phyloP scores from a whole-genome alignment of 768 basidiomycete species.

The Boletus fagicola region DNA sequence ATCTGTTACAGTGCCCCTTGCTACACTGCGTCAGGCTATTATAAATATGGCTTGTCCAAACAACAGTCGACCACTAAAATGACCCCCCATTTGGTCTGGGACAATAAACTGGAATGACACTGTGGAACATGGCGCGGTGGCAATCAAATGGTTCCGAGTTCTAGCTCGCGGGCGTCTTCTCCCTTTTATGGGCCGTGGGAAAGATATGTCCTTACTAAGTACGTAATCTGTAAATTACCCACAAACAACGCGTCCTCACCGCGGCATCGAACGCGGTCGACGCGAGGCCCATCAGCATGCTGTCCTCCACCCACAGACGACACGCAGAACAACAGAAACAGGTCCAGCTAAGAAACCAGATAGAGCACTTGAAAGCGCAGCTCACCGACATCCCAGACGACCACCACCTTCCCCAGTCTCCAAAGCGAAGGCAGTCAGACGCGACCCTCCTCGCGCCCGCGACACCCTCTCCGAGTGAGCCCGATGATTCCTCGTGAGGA shows the following conservation, averaged over 20 bases:
- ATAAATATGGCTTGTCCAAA: constrained; percentile 4
- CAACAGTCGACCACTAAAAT: background rate
- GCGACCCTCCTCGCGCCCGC: constrained; percentile 42
- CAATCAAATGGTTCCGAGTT: constrained; percentile 13
- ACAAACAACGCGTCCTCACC: constrained; percentile 26
- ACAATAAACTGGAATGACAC: constrained; percentile 10
- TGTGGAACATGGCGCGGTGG: constrained; percentile 7
- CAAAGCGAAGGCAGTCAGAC: constrained; percentile 48
- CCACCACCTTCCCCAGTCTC: constrained; percentile 31
- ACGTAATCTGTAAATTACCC: constrained; percentile 15
- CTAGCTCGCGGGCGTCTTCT: background rate
- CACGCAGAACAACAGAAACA: constrained; percentile 42
- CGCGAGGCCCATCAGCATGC: constrained; percentile 40
- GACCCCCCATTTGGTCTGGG: background rate
- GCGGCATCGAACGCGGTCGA: constrained; percentile 18
- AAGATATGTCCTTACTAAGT: constrained; percentile 9
- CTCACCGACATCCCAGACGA: constrained; percentile 39
- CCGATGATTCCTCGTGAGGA: background rate
- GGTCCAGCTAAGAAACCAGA: constrained; percentile 52
- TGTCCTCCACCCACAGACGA: constrained; percentile 48
- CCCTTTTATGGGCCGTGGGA: constrained; percentile 12
- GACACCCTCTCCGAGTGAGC: constrained; percentile 68
- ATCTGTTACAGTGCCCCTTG: no score
- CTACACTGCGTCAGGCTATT: constrained; percentile 3
- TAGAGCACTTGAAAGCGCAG: constrained; percentile 55